phyloP scores from a whole-genome alignment of 345 rosid species.

The Bruguiera sexangula region DNA sequence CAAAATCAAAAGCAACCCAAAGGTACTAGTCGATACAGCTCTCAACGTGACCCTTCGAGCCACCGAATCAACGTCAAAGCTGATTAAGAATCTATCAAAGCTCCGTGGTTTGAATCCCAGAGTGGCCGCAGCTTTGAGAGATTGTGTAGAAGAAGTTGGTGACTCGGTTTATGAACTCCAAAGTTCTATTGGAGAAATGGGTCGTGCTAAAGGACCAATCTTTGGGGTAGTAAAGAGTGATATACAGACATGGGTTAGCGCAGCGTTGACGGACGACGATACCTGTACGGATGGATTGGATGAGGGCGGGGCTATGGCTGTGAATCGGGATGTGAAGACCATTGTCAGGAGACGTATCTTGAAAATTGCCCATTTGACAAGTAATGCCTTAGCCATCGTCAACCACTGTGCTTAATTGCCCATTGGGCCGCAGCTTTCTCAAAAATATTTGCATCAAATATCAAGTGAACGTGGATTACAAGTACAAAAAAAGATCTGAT shows the following conservation, averaged over 20 bases:
- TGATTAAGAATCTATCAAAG: conserved; percentile 30
- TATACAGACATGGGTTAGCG: conserved; percentile 59
- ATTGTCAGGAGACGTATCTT: conserved; percentile 35
- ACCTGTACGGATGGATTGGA: conserved; percentile 52
- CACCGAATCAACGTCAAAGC: conserved; percentile 27
- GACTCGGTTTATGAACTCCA: conserved; percentile 51
- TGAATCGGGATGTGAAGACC: conserved; percentile 25
- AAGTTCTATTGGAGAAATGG: conserved; percentile 46
- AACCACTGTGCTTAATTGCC: conserved; percentile 38
- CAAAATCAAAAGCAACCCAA: conserved; percentile 35
- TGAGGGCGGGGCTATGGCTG: not conserved
- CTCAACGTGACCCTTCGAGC: conserved; percentile 41
- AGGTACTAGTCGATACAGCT: conserved; percentile 34
- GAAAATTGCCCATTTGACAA: conserved; percentile 46
- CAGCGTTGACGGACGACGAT: conserved; percentile 50
- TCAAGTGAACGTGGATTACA: too few species aligned
- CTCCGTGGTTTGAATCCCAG: conserved; percentile 19
- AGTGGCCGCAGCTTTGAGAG: conserved; percentile 37
- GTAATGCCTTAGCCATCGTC: conserved; percentile 55
- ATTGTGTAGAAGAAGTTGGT: conserved; percentile 47
- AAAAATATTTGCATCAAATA: too few species aligned
- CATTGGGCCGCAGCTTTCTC: not conserved
- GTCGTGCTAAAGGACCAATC: not conserved
- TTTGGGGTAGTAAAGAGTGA: conserved; percentile 28
- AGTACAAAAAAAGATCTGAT: too few species aligned